Base-by-base conservation (phyloP, 441 rosid species). In the Aleurites moluccanus region DNA sequence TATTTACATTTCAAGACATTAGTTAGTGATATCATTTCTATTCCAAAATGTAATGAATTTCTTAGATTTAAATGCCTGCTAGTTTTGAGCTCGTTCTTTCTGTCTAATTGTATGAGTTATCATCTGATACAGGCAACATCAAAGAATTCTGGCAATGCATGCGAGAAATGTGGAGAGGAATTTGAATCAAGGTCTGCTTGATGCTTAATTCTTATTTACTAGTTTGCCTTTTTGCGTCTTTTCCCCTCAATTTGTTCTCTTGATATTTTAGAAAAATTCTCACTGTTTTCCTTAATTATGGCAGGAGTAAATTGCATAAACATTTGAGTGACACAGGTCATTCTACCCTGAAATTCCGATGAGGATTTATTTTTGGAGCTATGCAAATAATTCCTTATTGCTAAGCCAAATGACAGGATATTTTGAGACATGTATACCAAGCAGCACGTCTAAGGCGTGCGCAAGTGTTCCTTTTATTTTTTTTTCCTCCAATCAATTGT, bases 271-370 rank as follows among this genome's bases (percentile, higher is more conserved):
- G 2, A 65, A 7, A 71, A 50, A 7, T 59, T 73, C 74, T 75
- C 7, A 71, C 28, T 67, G 56, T 64, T 56, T 52, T 42, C 35
- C 56, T 49, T 35, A 59, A 7, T 73, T 11, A 0, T 81, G 80
- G 70, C 86, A 96, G 98, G 89, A 84, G 79, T 75, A 90, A 89
- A 81, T 83, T 96, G 57, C 94, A 89, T 77, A 86, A 83, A 82
- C 99, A 93, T 82, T 80, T 96, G 81, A 90, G 86, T 16, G 98
- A 96, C 67, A 88, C 89, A 0, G 94, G 98, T 64, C 99, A 96
- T 69, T 88, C 92, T 8, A 61, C 85, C 0, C 56, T 91, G 75
- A 96, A 92, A 81, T 84, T 67, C 78, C 73, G 88, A 64, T 87
- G 86, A 83, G 69, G 63, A 74, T 60, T 63, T 27, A 35, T 64